phyloP scores from a whole-genome alignment of 805 yeast genomes.

The Ogataea henricii region DNA sequence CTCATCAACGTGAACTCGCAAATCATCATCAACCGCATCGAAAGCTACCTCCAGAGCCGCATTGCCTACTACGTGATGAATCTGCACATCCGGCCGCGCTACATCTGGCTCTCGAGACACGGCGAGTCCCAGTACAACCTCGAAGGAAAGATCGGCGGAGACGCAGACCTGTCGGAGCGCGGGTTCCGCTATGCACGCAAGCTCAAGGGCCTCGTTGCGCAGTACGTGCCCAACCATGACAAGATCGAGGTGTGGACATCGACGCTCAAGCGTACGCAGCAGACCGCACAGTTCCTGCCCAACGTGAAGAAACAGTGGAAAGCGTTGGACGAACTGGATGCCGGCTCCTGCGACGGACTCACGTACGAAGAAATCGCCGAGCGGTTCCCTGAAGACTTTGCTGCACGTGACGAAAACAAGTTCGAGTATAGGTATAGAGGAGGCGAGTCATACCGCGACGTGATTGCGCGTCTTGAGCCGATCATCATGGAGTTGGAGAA shows the following conservation, averaged over 20 bases:
- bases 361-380: conserved; percentile 91
- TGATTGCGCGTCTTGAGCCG: conserved; percentile 92
- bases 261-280: conserved; percentile 86
- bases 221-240: conserved; percentile 61
- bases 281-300: conserved; percentile 82
- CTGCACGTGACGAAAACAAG: conserved; percentile 93
- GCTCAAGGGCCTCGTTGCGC: conserved; percentile 72
- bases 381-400: conserved; percentile 89
- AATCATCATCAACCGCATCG: conserved; percentile 83
- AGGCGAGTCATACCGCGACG: conserved; percentile 96
- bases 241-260: conserved; percentile 94
- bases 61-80: conserved; percentile 96
- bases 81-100: conserved; percentile 86
- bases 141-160: conserved; percentile 96
- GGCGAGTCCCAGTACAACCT: conserved; percentile 93
- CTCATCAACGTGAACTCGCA: conserved; percentile 86
- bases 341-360: conserved; percentile 96
- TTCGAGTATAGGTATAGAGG: conserved; percentile 95
- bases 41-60: conserved; percentile 85
- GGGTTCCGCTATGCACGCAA: conserved; percentile 83
- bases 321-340: conserved; percentile 94
- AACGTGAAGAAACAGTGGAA: conserved; percentile 90
- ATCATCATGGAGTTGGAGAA: conserved; percentile 98
- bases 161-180: conserved; percentile 78
- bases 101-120: conserved; percentile 92